phyloP scores from a whole-genome alignment of 179 eudicot species.

The Sideroxylon spinosum region DNA sequence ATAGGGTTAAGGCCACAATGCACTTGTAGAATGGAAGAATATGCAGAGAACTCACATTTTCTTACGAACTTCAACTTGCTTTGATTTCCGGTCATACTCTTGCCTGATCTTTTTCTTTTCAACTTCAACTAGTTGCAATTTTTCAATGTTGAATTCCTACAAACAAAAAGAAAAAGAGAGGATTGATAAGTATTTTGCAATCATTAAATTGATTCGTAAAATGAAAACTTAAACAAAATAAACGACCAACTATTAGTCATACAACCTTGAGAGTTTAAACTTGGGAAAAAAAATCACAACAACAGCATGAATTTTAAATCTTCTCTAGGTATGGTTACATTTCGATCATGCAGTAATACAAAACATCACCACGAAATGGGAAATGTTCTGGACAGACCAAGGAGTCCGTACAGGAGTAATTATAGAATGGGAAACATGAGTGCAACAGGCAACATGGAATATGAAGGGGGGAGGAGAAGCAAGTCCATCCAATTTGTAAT shows the following conservation, averaged over 20 bases:
- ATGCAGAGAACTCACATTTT: conserved; percentile 48
- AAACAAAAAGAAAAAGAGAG: background rate
- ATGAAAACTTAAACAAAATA: background rate
- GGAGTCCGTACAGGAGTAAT: no score
- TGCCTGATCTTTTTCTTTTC: conserved; percentile 72
- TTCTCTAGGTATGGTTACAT: no score
- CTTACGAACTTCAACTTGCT: conserved; percentile 64
- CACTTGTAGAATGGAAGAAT: background rate
- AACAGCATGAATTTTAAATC: background rate
- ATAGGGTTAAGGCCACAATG: background rate
- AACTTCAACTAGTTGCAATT: conserved; percentile 63
- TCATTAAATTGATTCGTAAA: background rate
- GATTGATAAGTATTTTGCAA: background rate
- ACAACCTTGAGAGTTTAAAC: background rate
- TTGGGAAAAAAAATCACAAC: background rate
- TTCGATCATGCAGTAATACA: no score
- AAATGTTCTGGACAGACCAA: no score
- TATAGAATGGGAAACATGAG: background rate
- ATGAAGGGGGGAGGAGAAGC: background rate
- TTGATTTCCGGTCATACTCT: conserved; percentile 64
- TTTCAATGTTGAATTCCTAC: conserved; percentile 78
- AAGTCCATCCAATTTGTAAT: background rate
- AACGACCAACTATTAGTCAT: background rate
- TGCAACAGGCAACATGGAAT: background rate
- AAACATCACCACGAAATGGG: background rate